phyloP scores from a whole-genome alignment of 371 early-diverging fungal genomes.

The Mortierella sp. region DNA sequence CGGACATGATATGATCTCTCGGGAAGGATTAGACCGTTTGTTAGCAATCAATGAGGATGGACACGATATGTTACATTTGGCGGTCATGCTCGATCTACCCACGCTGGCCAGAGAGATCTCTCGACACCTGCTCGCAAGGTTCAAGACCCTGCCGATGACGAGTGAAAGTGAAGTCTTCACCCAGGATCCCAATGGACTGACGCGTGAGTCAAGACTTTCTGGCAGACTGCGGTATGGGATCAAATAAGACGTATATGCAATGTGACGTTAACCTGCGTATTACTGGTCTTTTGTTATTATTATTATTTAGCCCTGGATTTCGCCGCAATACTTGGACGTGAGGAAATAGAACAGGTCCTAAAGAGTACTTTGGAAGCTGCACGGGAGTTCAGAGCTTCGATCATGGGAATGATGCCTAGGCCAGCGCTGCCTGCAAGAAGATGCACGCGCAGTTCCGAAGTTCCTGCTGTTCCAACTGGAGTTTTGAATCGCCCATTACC shows the following conservation, averaged over 20 bases:
- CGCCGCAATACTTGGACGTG: conserved; percentile 18
- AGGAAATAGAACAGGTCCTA: conserved; percentile 30
- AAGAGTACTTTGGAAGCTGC: conserved; percentile 21
- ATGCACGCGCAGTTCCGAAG: not conserved
- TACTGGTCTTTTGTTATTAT: not conserved
- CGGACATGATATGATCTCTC: conserved; percentile 13
- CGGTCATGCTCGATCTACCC: conserved; percentile 29
- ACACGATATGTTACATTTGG: conserved; percentile 40
- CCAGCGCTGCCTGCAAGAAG: conserved; percentile 4
- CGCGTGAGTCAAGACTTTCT: conserved; percentile 31
- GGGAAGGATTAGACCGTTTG: conserved; percentile 21
- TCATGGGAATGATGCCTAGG: not conserved
- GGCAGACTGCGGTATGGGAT: no score
- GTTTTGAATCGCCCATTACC: conserved; percentile 27
- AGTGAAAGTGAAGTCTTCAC: conserved; percentile 12
- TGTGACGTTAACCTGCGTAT: no score
- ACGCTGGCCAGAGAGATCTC: conserved; percentile 41
- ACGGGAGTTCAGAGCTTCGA: conserved; percentile 13
- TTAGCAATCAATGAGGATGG: conserved; percentile 10
- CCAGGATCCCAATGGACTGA: conserved; percentile 21
- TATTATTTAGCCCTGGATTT: conserved; percentile 32
- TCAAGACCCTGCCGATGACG: conserved; percentile 5
- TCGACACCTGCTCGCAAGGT: conserved; percentile 32
- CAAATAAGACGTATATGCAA: not conserved
- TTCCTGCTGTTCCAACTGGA: not conserved